phyloP scores from a whole-genome alignment of 2,329 filamentous ascomycete species.

The Celoporthe dispersa region DNA sequence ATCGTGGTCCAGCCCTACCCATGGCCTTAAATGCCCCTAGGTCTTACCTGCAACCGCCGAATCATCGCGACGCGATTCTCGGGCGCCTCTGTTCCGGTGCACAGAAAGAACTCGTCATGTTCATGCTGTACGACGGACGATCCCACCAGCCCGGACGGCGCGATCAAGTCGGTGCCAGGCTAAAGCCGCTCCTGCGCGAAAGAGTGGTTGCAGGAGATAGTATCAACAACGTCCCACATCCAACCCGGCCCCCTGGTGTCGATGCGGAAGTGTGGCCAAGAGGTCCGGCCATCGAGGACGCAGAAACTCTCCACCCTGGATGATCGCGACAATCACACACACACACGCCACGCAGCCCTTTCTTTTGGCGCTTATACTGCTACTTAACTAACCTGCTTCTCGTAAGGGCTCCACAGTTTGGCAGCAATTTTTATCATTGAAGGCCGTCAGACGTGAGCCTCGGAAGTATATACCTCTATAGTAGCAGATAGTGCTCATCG shows the following conservation, averaged over 20 bases:
- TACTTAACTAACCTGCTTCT: neutral
- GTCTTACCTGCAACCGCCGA: conserved; percentile 1
- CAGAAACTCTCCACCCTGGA: neutral
- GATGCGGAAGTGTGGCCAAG: neutral
- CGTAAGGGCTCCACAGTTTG: neutral
- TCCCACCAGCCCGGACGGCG: neutral
- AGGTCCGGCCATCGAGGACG: neutral
- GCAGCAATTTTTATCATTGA: neutral
- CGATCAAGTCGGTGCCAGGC: neutral
- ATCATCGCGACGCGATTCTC: neutral
- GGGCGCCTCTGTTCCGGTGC: neutral
- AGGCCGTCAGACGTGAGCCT: neutral
- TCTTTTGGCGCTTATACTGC: neutral
- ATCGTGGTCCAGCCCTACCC: neutral
- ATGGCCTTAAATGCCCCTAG: neutral
- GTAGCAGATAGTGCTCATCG: too few relatives aligned
- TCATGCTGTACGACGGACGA: conserved; percentile 23
- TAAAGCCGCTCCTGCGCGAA: neutral
- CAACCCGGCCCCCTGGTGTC: neutral
- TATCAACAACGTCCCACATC: neutral
- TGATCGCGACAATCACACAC: conserved; percentile 1
- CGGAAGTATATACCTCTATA: neutral
- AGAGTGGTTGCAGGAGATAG: neutral
- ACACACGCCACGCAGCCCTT: neutral
- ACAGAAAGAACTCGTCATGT: neutral